A percentile compares a stretch with the other conserved stretches of the same genome.
Evolutionary conservation across 148 eudicot genomes (phyloP).

Genomic region (Rhododendron ovatum): DNA sequence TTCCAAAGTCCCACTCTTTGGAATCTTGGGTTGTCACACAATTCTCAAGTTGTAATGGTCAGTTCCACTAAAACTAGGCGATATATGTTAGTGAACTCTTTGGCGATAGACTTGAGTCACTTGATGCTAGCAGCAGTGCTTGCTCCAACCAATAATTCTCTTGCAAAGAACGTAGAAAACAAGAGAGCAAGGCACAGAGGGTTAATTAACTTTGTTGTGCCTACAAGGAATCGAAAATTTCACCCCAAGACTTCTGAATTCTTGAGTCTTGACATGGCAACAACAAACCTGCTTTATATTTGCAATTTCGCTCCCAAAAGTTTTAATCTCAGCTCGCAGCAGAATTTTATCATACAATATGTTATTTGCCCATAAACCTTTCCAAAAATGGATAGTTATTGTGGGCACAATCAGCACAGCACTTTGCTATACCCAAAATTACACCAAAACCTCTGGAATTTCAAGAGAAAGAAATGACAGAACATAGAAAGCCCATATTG

Average conservation of each 20-base stretch:
- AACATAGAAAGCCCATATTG: neutral
- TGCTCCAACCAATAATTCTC: neutral
- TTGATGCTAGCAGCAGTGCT: neutral
- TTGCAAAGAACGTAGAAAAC: neutral
- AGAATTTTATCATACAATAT: neutral
- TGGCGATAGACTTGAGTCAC: neutral
- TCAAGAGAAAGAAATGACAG: neutral
- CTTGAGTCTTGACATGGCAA: neutral
- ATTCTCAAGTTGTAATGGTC: neutral
- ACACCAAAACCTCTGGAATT: neutral
- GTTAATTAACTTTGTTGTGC: neutral
- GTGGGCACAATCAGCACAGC: neutral
- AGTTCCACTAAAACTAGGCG: neutral
- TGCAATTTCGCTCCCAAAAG: neutral
- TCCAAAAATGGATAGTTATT: neutral
- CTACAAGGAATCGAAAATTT: neutral
- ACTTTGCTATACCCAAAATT: neutral
- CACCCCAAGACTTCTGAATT: neutral
- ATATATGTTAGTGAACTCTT: neutral
- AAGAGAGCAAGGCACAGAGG: neutral
- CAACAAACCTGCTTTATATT: neutral
- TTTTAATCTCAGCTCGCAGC: neutral
- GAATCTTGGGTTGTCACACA: no score
- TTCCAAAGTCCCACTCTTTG: no score
- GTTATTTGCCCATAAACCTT: neutral